Evolutionary conservation across 2,329 filamentous ascomycete species (phyloP).

Genomic region (Polychaeton citri): DNA sequence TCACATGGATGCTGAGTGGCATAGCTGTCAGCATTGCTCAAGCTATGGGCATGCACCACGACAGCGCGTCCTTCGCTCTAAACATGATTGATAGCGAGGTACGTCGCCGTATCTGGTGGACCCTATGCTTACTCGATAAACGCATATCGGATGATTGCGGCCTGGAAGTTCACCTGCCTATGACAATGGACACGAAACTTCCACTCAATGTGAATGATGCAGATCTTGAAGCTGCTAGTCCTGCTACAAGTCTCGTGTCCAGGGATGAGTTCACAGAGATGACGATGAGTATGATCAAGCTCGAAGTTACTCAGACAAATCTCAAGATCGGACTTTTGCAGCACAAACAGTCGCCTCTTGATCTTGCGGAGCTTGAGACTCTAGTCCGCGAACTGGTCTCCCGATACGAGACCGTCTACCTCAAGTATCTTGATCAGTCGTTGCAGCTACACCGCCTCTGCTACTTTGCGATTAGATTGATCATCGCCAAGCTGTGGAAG

Average conservation of each 20-base stretch:
- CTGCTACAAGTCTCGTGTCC: background rate
- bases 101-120: slow-evolving; percentile 7
- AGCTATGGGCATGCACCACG: slow-evolving; percentile 5
- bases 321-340: background rate
- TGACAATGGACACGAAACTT: slow-evolving; percentile 3
- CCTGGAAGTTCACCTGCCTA: background rate
- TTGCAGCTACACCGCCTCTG: background rate
- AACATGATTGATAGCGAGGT: slow-evolving; percentile 5
- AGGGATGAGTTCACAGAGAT: slow-evolving; percentile 5
- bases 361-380: background rate
- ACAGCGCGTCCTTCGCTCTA: slow-evolving; percentile 1
- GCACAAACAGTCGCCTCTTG: background rate
- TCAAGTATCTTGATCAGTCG: background rate
- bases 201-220: slow-evolving; percentile 8
- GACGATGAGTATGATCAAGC: slow-evolving; percentile 1
- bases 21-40: slow-evolving; percentile 7
- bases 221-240: slow-evolving; percentile 1
- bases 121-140: slow-evolving; percentile 3
- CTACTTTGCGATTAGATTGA: background rate
- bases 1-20: background rate
- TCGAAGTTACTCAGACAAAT: background rate
- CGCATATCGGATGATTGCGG: slow-evolving; percentile 2
- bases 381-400: background rate
- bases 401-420: background rate
- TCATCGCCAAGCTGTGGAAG: background rate